Conservation (phyloP, 345 rosid genomes). For the Turnera subulata region DNA sequence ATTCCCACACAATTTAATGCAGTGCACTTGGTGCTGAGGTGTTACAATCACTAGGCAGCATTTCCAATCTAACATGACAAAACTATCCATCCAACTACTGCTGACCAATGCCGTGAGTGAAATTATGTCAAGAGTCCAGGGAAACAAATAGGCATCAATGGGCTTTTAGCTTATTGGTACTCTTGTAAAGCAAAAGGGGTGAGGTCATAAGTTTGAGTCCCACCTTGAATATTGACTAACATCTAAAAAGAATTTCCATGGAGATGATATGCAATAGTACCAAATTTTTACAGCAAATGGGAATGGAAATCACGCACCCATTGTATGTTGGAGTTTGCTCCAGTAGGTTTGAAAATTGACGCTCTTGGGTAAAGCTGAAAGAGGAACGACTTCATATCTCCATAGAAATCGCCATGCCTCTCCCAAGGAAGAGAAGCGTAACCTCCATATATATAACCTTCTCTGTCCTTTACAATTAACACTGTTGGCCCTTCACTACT, state of each 20-base stretch:
- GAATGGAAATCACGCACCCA: constrained; percentile 55
- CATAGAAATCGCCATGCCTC: constrained; percentile 78
- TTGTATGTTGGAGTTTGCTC: constrained; percentile 76
- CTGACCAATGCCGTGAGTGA: background rate
- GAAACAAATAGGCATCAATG: background rate
- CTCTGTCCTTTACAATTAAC: constrained; percentile 70
- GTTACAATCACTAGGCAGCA: too few relatives aligned
- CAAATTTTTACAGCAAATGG: background rate
- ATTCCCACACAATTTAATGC: too few relatives aligned
- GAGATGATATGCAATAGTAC: background rate
- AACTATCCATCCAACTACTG: background rate
- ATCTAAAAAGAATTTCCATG: background rate
- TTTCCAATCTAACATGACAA: too few relatives aligned
- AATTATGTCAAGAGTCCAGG: background rate
- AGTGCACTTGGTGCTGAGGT: too few relatives aligned
- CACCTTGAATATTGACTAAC: too few relatives aligned
- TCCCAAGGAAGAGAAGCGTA: constrained; percentile 94
- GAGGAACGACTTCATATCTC: constrained; percentile 86
- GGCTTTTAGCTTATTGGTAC: too few relatives aligned
- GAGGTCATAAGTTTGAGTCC: too few relatives aligned
- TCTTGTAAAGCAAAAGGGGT: too few relatives aligned
- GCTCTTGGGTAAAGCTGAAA: constrained; percentile 77
- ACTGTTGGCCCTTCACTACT: constrained; percentile 55
- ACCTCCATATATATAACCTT: constrained; percentile 78
- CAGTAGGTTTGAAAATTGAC: constrained; percentile 72